Conservation (phyloP, 2,329 filamentous ascomycete genomes). For the Diaporthe sp. region DNA sequence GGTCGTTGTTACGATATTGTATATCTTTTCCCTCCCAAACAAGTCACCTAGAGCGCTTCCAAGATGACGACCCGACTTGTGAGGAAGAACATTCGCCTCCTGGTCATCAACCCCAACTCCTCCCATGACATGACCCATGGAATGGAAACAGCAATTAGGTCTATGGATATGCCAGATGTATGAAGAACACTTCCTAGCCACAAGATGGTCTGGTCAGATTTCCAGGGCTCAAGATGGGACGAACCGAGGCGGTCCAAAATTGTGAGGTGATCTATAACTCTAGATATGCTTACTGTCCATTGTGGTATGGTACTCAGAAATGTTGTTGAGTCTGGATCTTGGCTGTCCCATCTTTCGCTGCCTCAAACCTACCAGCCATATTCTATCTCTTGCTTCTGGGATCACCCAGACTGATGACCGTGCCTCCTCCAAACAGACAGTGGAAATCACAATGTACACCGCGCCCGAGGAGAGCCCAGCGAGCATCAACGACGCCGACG, state of each 20-base stretch:
- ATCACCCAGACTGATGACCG: not conserved
- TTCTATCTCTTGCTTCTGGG: not conserved
- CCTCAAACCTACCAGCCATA: not conserved
- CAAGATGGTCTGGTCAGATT: not conserved
- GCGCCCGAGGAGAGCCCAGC: slow-evolving; percentile 70
- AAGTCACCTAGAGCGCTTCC: not conserved
- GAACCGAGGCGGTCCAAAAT: not conserved
- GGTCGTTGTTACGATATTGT: not conserved
- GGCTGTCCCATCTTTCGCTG: not conserved
- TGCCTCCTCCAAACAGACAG: slow-evolving; percentile 47
- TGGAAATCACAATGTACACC: slow-evolving; percentile 72
- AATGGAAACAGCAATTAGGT: slow-evolving; percentile 62
- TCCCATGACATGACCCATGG: slow-evolving; percentile 77
- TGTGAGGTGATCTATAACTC: not conserved
- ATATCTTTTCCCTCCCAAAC: not conserved
- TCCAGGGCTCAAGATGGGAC: not conserved
- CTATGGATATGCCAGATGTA: slow-evolving; percentile 52
- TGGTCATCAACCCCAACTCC: slow-evolving; percentile 85
- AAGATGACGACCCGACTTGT: slow-evolving; percentile 44
- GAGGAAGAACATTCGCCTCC: slow-evolving; percentile 58
- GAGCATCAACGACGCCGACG: slow-evolving; percentile 82
- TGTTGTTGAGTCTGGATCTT: not conserved
- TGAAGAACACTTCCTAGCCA: slow-evolving; percentile 22
- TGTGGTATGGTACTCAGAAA: not conserved
- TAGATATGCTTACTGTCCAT: not conserved